phyloP scores from a whole-genome alignment of 805 yeast species.

The Metschnikowia arizonensis region DNA sequence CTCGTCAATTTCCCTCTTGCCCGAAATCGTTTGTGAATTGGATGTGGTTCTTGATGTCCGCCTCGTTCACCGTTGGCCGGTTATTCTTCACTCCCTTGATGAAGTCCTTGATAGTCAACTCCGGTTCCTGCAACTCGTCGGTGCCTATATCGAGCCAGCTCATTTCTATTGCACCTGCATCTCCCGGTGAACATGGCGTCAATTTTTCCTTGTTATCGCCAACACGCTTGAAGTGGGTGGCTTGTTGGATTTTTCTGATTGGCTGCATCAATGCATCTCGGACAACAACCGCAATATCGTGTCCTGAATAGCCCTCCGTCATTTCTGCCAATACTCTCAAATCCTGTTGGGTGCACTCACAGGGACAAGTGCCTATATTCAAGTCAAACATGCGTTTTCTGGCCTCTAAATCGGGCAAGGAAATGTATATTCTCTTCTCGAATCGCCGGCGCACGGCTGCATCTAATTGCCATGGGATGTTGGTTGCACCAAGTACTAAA shows the following conservation, averaged over 20 bases:
- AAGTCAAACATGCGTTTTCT: conserved; percentile 91
- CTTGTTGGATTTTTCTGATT: conserved; percentile 88
- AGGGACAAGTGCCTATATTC: conserved; percentile 87
- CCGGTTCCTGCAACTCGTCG: conserved; percentile 88
- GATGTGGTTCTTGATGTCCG: conserved; percentile 75
- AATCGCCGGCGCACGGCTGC: conserved; percentile 96
- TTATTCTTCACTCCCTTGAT: conserved; percentile 86
- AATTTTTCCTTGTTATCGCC: conserved; percentile 45
- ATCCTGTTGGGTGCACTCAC: conserved; percentile 69
- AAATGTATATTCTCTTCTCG: conserved; percentile 90
- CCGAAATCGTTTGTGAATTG: conserved; percentile 94
- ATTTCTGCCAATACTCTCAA: conserved; percentile 76
- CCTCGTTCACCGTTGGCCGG: conserved; percentile 89
- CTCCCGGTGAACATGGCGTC: conserved; percentile 99
- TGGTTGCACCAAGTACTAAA: conserved; percentile 92
- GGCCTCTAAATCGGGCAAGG: conserved; percentile 92
- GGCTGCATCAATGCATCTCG: conserved; percentile 98
- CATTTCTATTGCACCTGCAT: conserved; percentile 76
- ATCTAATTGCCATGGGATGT: conserved; percentile 98
- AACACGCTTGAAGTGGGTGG: conserved; percentile 85
- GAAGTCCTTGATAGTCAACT: conserved; percentile 84
- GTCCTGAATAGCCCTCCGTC: conserved; percentile 98
- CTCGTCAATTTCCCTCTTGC: conserved; percentile 78
- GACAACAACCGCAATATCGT: conserved; percentile 93
- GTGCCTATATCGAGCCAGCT: conserved; percentile 90